A percentile compares a stretch with the other conserved stretches of the same genome.
Conservation (phyloP, 805 yeast genomes). For the Komagataella ulmi region DNA sequence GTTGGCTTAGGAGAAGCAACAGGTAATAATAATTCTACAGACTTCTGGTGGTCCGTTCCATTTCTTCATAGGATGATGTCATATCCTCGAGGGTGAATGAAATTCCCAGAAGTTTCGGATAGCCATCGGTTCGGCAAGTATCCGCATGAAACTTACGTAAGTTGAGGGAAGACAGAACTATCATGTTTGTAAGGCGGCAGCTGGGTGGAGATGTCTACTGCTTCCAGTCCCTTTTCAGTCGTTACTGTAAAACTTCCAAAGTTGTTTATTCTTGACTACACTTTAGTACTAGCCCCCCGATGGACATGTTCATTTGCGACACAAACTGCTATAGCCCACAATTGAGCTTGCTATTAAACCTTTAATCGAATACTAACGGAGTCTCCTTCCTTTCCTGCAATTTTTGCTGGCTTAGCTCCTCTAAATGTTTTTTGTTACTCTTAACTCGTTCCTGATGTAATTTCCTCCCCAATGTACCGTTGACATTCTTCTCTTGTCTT, state of each 20-base stretch:
- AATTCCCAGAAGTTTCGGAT: too few species aligned
- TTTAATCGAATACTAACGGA: background rate
- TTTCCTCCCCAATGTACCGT: background rate
- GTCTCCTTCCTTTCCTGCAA: background rate
- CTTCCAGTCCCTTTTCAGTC: too few species aligned
- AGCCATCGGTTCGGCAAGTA: too few species aligned
- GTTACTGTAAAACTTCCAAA: too few species aligned
- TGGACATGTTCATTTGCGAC: background rate
- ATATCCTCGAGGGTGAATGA: background rate
- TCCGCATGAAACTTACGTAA: too few species aligned
- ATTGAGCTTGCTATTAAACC: background rate
- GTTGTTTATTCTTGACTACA: too few species aligned
- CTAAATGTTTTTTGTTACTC: background rate
- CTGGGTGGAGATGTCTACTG: too few species aligned
- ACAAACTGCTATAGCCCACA: background rate
- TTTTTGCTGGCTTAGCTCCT: background rate
- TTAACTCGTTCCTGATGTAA: background rate
- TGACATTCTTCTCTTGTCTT: background rate
- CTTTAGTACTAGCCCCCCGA: too few species aligned
- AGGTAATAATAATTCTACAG: background rate
- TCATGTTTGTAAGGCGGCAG: background rate
- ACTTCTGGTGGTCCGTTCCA: too few species aligned
- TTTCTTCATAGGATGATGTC: background rate
- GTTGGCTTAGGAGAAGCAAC: background rate
- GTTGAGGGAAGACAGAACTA: too few species aligned